Evolutionary conservation across 768 basidiomycete species (phyloP), one percentile per base, ranked within the genome.

Genomic region (Cystofilobasidium capitatum): DNA sequence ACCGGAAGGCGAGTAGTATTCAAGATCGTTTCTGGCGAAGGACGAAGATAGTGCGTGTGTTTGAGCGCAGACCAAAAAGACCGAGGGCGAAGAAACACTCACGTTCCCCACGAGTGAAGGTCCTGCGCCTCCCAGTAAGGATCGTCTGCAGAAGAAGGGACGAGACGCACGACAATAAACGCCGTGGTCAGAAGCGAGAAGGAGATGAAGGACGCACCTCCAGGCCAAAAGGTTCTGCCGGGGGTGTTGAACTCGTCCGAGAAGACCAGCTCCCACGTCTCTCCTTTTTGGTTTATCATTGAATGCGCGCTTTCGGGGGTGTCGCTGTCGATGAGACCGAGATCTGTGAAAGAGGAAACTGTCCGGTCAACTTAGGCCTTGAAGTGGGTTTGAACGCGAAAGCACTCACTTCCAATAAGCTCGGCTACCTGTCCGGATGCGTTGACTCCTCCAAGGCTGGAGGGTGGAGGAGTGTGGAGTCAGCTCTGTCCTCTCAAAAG

Each of bases 1-100:
- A n/a, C n/a, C n/a, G 8, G n/a, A 36, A 0, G 92, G 91, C 74
- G 88, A 87, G 75, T 93, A 92, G 90, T 91, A 94, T 77, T 96
- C 88, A 74, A 77, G 22, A 39, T 61, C 59, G 31, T 10, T 55
- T 26, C 51, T 55, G 51, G 6, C 24, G 7, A 29, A 29, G 24
- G 1, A n/a, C n/a, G n/a, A n/a, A n/a, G n/a, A n/a, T n/a, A n/a
- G n/a, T 24, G 24, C 8, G 45, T 49, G 8, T 22, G 7, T 49
- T 24, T n/a, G 22, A 29, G 20, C 20, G 20, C 45, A n/a, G 22
- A 8, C 9, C 17, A n/a, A 8, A 6, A 8, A 12, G 20, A 49
- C 8, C 10, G 9, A n/a, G 24, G 7, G 45, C 9, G 6, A 24
- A 24, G 6, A 20, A 24, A 8, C 8, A 49, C 7, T 16, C 8